Evolutionary conservation across 768 basidiomycete genomes (phyloP).

Genomic region (Brasilioporus rufonigricans): DNA sequence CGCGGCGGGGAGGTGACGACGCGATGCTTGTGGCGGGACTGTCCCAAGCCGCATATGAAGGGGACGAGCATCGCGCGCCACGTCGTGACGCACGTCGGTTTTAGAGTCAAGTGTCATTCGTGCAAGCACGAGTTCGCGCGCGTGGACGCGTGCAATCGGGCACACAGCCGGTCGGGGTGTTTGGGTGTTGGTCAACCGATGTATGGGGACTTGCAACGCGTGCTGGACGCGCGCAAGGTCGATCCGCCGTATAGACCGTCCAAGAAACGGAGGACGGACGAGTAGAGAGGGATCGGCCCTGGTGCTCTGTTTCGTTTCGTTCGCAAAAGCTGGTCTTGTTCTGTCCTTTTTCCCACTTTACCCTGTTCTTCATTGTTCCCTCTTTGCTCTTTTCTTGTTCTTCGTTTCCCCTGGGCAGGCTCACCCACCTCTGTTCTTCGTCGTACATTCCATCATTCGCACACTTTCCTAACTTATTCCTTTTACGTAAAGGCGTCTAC

Average conservation of each 20-base stretch:
- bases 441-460: no score
- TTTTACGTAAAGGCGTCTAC: conserved; percentile 7
- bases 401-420: not conserved
- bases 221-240: conserved; percentile 29
- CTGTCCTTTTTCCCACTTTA: not conserved
- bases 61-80: conserved; percentile 34
- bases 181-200: conserved; percentile 29
- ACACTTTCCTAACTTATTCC: conserved; percentile 22
- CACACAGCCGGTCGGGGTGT: conserved; percentile 32
- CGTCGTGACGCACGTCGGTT: conserved; percentile 33
- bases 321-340: not conserved
- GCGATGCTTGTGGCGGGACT: conserved; percentile 32
- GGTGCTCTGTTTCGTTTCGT: conserved; percentile 1
- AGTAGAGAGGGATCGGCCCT: not conserved
- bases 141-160: conserved; percentile 34
- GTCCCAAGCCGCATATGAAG: conserved; percentile 28
- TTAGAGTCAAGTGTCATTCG: conserved; percentile 28
- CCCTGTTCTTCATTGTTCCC: no score
- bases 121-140: conserved; percentile 34
- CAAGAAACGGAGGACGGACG: conserved; percentile 34
- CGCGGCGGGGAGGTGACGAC: conserved; percentile 31
- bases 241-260: conserved; percentile 16
- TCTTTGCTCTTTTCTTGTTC: not conserved
- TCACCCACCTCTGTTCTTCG: not conserved
- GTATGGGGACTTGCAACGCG: conserved; percentile 28